Conservation (phyloP, 306 rosid species). For the Erythrophleum fordii region DNA sequence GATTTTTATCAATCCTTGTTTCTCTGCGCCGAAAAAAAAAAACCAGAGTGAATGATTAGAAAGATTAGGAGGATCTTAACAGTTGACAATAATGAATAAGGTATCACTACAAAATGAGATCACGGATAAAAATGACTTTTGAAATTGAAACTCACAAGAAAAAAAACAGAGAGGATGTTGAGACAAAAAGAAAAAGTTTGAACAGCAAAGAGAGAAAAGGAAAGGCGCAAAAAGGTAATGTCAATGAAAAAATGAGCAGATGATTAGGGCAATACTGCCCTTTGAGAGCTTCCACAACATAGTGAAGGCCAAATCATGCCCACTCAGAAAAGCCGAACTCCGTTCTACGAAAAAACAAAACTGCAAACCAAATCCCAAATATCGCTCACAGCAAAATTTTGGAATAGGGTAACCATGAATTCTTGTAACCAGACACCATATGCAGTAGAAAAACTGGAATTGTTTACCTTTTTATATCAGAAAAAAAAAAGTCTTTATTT, state of each 20-base stretch:
- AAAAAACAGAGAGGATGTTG: not conserved
- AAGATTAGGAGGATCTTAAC: not conserved
- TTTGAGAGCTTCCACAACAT: not conserved
- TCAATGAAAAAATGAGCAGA: too few relatives aligned
- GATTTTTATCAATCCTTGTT: not conserved
- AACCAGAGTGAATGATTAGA: not conserved
- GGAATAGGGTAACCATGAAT: not conserved
- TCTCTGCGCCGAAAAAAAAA: not conserved
- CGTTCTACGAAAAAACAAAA: not conserved
- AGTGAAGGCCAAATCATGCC: not conserved
- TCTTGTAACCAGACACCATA: not conserved
- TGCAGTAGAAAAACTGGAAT: not conserved
- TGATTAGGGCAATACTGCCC: not conserved
- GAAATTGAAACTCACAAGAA: not conserved
- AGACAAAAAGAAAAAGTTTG: not conserved
- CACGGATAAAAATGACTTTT: not conserved
- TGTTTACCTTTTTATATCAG: not conserved
- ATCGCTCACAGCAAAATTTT: not conserved
- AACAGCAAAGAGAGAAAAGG: not conserved
- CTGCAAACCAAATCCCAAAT: not conserved
- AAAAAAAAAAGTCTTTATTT: not conserved
- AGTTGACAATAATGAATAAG: too few relatives aligned
- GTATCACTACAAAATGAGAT: not conserved
- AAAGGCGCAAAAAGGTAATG: not conserved
- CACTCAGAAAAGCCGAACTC: not conserved